phyloP scores from a whole-genome alignment of 768 basidiomycete genomes.

The Mycena venus region DNA sequence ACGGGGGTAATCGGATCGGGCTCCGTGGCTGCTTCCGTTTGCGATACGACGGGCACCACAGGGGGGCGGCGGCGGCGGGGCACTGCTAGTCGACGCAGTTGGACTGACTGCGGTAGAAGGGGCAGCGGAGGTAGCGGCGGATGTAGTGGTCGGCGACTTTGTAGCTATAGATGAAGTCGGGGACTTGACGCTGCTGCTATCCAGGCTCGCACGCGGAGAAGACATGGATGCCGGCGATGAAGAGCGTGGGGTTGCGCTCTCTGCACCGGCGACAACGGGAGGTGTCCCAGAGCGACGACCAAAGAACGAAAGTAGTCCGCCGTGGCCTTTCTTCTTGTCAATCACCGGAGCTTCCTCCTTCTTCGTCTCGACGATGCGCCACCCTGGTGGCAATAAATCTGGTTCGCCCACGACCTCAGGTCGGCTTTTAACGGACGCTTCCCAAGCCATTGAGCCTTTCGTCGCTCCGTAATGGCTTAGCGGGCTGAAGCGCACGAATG shows the following conservation, averaged over 20 bases:
- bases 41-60: slow-evolving; percentile 18
- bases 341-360: slow-evolving; percentile 53
- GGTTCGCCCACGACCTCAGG: slow-evolving; percentile 61
- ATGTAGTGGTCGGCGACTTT: slow-evolving; percentile 28
- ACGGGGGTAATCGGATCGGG: slow-evolving; percentile 23
- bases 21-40: slow-evolving; percentile 35
- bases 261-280: slow-evolving; percentile 35
- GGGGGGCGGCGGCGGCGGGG: slow-evolving; percentile 30
- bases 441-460: slow-evolving; percentile 85
- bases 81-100: slow-evolving; percentile 14
- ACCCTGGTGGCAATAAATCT: slow-evolving; percentile 74
- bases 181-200: slow-evolving; percentile 37
- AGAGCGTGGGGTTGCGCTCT: slow-evolving; percentile 39
- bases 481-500: slow-evolving; percentile 70
- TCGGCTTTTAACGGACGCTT: slow-evolving; percentile 70
- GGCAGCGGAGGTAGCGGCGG: slow-evolving; percentile 32
- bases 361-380: slow-evolving; percentile 74
- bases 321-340: slow-evolving; percentile 63
- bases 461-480: slow-evolving; percentile 77
- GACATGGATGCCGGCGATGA: slow-evolving; percentile 22
- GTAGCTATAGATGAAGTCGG: slow-evolving; percentile 31
- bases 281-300: slow-evolving; percentile 57
- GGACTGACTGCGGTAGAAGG: slow-evolving; percentile 21
- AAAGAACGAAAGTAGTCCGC: slow-evolving; percentile 83
- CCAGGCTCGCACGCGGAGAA: slow-evolving; percentile 45